Evolutionary conservation across 2,329 filamentous ascomycete genomes (phyloP).

Genomic region (Amylocarpus encephaloides): DNA sequence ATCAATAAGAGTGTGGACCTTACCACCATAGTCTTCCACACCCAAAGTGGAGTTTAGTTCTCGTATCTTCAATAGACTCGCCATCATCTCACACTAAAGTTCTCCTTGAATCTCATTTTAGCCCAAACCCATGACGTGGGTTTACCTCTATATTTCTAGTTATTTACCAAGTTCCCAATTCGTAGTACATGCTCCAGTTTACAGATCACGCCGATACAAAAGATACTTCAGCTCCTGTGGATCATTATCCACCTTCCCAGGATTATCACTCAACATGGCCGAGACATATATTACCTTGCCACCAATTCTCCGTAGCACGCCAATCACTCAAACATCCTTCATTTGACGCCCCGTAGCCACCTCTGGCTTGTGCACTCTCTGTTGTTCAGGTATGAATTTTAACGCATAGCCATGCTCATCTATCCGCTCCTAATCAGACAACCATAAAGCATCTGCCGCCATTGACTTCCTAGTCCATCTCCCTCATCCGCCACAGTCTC

Average conservation of each 20-base stretch:
- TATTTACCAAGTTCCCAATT: too few relatives aligned
- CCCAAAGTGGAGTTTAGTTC: too few relatives aligned
- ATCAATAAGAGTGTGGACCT: too few relatives aligned
- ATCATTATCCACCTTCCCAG: not conserved
- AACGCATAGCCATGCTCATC: not conserved
- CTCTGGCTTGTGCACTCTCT: not conserved
- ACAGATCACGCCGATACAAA: too few relatives aligned
- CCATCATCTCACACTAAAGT: too few relatives aligned
- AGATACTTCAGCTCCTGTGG: too few relatives aligned
- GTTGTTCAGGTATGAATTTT: not conserved
- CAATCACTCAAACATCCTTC: not conserved
- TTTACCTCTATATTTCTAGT: too few relatives aligned
- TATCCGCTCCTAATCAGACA: not conserved
- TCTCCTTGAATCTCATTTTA: too few relatives aligned
- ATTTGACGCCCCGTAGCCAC: not conserved
- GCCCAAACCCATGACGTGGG: too few relatives aligned
- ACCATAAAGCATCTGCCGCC: not conserved
- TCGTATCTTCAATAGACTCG: too few relatives aligned
- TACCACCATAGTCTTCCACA: too few relatives aligned
- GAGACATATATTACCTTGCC: not conserved
- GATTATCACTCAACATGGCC: not conserved
- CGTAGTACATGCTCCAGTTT: too few relatives aligned
- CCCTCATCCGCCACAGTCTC: not conserved
- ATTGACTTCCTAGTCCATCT: not conserved
- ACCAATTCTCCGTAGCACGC: not conserved